These are phyloP conservation scores for Kwoniella botswanensis DNA, from an alignment of 768 basidiomycete genomes.

Conservation along the genomic window DNA sequence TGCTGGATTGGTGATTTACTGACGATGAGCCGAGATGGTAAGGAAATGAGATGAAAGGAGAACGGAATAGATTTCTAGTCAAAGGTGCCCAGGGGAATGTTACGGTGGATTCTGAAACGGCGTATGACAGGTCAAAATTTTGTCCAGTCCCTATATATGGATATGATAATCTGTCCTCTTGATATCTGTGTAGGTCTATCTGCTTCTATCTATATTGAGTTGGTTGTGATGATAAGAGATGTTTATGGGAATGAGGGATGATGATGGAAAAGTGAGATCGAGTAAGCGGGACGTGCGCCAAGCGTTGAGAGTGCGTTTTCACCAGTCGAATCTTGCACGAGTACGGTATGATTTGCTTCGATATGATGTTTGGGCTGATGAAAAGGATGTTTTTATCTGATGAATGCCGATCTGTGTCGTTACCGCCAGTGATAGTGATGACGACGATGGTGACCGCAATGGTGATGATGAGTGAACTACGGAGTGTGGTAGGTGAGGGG, in stretches of 20 bases:
- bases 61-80: background rate
- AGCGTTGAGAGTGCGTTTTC: background rate
- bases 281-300: conserved; percentile 8
- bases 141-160: background rate
- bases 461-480: too few relatives aligned
- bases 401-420: too few relatives aligned
- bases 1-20: background rate
- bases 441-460: too few relatives aligned
- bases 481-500: background rate
- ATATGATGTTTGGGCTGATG: too few relatives aligned
- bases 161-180: background rate
- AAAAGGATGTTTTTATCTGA: too few relatives aligned
- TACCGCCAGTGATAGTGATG: too few relatives aligned
- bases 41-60: background rate
- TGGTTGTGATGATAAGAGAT: background rate
- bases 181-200: background rate
- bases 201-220: background rate
- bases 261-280: background rate
- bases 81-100: background rate
- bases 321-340: too few relatives aligned
- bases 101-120: background rate
- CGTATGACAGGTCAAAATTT: too few relatives aligned
- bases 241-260: background rate
- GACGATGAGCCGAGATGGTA: background rate
- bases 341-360: too few relatives aligned